Evolutionary conservation across 306 rosid species (phyloP), one percentile per base, ranked within the genome.

Genomic region (Begonia fuchsioides): DNA sequence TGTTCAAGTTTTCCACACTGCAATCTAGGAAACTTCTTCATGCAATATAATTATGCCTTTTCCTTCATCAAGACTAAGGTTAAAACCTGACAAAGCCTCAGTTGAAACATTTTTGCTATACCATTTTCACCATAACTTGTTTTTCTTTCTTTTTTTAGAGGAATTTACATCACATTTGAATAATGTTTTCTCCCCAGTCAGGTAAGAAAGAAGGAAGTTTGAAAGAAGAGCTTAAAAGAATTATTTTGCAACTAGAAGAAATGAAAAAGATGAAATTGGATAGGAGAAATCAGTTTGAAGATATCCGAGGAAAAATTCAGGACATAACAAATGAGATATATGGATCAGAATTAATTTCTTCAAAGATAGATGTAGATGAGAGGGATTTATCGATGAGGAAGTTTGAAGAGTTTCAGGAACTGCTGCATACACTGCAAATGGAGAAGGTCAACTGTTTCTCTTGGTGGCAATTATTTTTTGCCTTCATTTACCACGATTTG

Each of bases 381-480:
- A 73, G 68, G 38, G 72, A 80, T 52, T 49, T 85, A 65, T 80
- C 93, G 35, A 45, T 72, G 41, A 67, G 73, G 54, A 68, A 49
- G 39, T 76, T 80, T 3, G 74, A 72, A 57, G 83, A 80, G 52
- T 51, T 80, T 9, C 61, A 35, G 32, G 43, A 13, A 41, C 61
- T 57, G 55, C 58, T 81, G 57, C 59, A 52, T 67, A 67, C 56
- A 16, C 44, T 54, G 55, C 80, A 73, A 57, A 61, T 66, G 62
- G 85, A 85, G 72, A 85, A 81, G 87, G 95, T 85, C 8, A n/a
- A 17, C 4, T 47, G 17, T 32, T 17, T 49, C 16, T 38, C 35
- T 49, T 16, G 14, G 35, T 26, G 3, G 8, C 35, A 26, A 26
- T 26, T 26, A 26, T 26, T 26, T 20, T 2, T 26, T 26, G 35